Evolutionary conservation across 225 moss, liverwort and hornwort genomes (phyloP).

Genomic region (Climacium dendroides): DNA sequence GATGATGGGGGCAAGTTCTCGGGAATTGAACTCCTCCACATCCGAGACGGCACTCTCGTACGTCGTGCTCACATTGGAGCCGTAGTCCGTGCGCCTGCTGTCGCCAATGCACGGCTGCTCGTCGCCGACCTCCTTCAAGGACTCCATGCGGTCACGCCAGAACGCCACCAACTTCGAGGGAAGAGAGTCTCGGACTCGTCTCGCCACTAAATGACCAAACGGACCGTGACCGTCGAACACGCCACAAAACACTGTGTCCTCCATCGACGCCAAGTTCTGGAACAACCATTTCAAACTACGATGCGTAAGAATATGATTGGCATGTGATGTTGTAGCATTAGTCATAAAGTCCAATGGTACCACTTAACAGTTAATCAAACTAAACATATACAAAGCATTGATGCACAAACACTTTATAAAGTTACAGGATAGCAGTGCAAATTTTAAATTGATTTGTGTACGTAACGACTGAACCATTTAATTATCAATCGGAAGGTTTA

Average conservation of each 20-base stretch:
- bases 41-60: slow-evolving; percentile 50
- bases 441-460: not conserved
- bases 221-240: slow-evolving; percentile 50
- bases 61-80: slow-evolving; percentile 36
- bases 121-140: not conserved
- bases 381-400: not conserved
- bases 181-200: slow-evolving; percentile 33
- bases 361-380: not conserved
- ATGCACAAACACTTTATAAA: not conserved
- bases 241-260: slow-evolving; percentile 39
- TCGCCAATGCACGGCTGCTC: slow-evolving; percentile 19
- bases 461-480: not conserved
- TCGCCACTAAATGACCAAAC: slow-evolving; percentile 35
- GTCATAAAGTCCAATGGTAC: not conserved
- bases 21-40: slow-evolving; percentile 18
- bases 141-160: slow-evolving; percentile 18
- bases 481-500: no score
- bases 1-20: not conserved
- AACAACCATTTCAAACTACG: not conserved
- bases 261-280: slow-evolving; percentile 25
- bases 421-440: no score
- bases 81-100: slow-evolving; percentile 35
- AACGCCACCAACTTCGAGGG: slow-evolving; percentile 28
- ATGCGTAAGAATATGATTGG: not conserved
- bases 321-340: not conserved